These are phyloP conservation scores for Coemansia sp. DNA, from an alignment of 192 early-diverging fungal genomes.

Conservation along the genomic window DNA sequence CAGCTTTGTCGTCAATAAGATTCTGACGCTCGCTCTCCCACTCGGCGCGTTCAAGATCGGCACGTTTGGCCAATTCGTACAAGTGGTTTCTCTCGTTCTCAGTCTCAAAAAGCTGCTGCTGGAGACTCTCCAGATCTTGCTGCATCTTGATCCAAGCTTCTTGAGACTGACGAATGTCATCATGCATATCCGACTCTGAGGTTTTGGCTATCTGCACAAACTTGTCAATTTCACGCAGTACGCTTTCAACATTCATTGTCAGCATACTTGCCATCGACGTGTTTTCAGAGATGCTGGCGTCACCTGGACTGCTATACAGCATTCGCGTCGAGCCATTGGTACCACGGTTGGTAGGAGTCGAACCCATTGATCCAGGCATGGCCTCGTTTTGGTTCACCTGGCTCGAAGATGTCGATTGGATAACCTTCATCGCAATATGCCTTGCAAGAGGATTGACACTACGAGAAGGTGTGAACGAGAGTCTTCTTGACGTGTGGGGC, in stretches of 20 bases:
- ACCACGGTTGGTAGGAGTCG: constrained; percentile 10
- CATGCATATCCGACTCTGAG: constrained; percentile 34
- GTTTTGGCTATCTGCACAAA: constrained; percentile 36
- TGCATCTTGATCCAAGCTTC: constrained; percentile 33
- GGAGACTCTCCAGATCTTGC: constrained; percentile 22
- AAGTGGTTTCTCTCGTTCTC: constrained; percentile 26
- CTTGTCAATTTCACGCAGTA: constrained; percentile 35
- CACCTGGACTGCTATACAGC: neutral
- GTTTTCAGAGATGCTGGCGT: neutral
- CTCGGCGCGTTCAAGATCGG: constrained; percentile 27
- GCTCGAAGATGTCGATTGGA: constrained; percentile 19
- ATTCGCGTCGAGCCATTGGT: neutral
- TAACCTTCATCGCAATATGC: constrained; percentile 39
- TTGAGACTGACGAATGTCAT: constrained; percentile 37
- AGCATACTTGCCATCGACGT: neutral
- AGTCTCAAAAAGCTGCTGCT: constrained; percentile 14
- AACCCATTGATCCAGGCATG: neutral
- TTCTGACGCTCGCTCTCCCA: constrained; percentile 46
- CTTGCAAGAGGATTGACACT: constrained; percentile 46
- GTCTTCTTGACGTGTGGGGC: constrained; percentile 15
- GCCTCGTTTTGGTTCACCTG: neutral
- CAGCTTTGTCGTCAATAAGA: constrained; percentile 25
- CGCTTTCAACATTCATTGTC: constrained; percentile 18
- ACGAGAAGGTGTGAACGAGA: constrained; percentile 28
- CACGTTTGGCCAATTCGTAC: constrained; percentile 16